Conservation (phyloP, 345 rosid genomes). For the Eucalyptus pauciflora region DNA sequence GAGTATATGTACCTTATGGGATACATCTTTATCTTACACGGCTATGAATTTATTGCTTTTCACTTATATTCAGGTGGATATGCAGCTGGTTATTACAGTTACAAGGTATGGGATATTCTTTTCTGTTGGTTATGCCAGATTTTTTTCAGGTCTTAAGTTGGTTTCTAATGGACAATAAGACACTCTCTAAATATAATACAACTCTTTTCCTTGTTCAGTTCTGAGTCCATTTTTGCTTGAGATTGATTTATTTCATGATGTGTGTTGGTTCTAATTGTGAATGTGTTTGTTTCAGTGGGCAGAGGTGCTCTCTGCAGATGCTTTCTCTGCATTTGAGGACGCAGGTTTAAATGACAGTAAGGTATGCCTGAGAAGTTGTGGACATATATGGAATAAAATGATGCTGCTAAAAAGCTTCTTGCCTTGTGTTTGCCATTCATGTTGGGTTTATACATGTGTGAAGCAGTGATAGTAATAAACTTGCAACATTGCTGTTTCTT, state of each 20-base stretch:
- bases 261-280: neutral
- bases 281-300: constrained; percentile 65
- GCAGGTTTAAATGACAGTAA: constrained; percentile 64
- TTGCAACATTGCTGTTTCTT: neutral
- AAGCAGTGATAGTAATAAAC: neutral
- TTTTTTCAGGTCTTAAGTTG: neutral
- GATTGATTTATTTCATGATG: neutral
- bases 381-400: neutral
- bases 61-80: constrained; percentile 53
- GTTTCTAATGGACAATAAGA: neutral
- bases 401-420: neutral
- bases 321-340: constrained; percentile 95
- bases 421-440: neutral
- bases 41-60: neutral
- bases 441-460: neutral
- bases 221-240: neutral
- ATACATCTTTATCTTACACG: neutral
- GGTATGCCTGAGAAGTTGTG: constrained; percentile 23
- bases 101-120: constrained; percentile 46
- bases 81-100: constrained; percentile 96
- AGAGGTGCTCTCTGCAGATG: constrained; percentile 93
- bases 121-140: neutral
- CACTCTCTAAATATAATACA: neutral
- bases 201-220: neutral
- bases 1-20: neutral